Evolutionary conservation across 208 protist genomes (phyloP).

Genomic region (Endotrypanum monterogeii): DNA sequence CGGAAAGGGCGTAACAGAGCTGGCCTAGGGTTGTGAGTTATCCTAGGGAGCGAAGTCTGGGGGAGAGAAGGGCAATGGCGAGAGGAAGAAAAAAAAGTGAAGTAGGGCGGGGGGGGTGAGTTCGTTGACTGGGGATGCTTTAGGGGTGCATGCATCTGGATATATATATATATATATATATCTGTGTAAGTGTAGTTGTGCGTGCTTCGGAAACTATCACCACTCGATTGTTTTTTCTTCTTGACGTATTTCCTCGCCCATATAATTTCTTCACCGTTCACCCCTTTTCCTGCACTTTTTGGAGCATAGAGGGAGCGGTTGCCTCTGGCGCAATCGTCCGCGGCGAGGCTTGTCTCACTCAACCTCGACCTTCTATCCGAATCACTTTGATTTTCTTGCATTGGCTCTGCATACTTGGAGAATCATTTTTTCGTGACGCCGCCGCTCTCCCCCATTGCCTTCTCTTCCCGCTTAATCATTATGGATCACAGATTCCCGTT

Average conservation of each 20-base stretch:
- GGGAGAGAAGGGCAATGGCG: background rate
- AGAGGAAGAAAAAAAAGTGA: background rate
- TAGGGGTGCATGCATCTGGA: background rate
- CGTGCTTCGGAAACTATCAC: background rate
- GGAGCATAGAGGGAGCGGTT: too few species aligned
- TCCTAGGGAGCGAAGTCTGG: background rate
- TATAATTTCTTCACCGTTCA: background rate
- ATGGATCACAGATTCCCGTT: background rate
- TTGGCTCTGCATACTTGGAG: background rate
- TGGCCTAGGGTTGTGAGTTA: too few species aligned
- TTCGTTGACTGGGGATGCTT: background rate
- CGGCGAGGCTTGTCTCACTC: background rate
- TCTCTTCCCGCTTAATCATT: background rate
- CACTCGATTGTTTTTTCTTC: background rate
- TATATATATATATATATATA: background rate
- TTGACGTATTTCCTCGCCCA: background rate
- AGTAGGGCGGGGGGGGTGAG: background rate
- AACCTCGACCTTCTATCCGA: background rate
- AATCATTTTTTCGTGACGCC: too few species aligned
- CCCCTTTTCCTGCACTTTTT: too few species aligned
- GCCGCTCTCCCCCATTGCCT: background rate
- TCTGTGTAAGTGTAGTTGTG: background rate
- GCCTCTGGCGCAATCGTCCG: background rate
- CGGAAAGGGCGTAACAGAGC: slow-evolving; percentile 28
- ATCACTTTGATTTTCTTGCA: background rate